Evolutionary conservation across 768 basidiomycete genomes (phyloP), one percentile per base, ranked within the genome.

Genomic region (Serendipita indica): DNA sequence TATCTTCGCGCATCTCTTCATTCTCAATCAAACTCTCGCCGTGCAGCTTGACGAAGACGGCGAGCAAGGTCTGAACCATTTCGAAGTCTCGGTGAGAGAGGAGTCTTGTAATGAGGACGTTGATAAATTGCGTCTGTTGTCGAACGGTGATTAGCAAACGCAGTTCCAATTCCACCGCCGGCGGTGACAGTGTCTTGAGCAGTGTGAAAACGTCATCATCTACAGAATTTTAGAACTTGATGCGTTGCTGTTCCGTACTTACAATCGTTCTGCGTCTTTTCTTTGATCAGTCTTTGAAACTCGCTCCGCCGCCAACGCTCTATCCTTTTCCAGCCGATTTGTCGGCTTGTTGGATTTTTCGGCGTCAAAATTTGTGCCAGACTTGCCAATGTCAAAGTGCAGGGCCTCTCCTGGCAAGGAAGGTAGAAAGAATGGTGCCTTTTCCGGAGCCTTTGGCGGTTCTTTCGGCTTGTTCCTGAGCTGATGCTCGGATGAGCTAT

Each of bases 401-500:
- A 81, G 76, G 60, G 93, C 89, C 10, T 91, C 79, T 10, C 92
- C 94, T 3, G 87, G 84, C 10, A 97, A 71, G 0, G 92, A 90
- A 20, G 94, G 96, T 14, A 99, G 74, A 76, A 98, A 99, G 75
- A 99, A 99, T 0, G 96, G 96, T 1, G 92, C 94, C 61, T 89
- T 80, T 71, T 97, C 94, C 12, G 90, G 89, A 25, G 84, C 86
- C 70, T 98, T 97, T 4, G 92, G 91, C 0, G 92, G 81, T 62
- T 96, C 93, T 70, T 86, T 91, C 12, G 96, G 92, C 74, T 93
- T 96, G 69, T 98, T 98, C 58, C 96, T 83, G 78, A 87, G 85
- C 86, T 94, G 61, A 33, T 28, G 12, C 12, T 7, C 16, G n/a
- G 10, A 16, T 14, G 22, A 28, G 57, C 33, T 57, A 35, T 18